A percentile compares a stretch with the other conserved stretches of the same genome.
Conservation (phyloP, 148 eudicot genomes). For the Camellia japonica region DNA sequence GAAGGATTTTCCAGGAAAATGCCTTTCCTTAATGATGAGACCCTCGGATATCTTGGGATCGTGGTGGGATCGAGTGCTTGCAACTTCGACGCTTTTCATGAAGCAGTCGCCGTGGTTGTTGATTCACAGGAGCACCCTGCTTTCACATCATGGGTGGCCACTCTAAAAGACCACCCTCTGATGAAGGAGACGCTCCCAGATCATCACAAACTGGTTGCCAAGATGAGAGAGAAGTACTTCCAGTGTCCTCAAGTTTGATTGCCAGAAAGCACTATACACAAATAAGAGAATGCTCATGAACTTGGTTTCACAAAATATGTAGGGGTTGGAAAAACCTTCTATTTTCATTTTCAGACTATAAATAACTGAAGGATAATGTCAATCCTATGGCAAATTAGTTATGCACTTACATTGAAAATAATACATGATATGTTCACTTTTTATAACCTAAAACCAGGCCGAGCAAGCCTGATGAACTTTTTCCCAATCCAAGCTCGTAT, state of each 20-base stretch:
- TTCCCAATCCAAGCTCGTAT: no score
- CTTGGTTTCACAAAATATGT: not conserved
- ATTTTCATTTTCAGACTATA: not conserved
- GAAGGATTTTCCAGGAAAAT: not conserved
- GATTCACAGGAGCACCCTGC: conserved; percentile 1
- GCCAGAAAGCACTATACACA: not conserved
- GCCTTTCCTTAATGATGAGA: not conserved
- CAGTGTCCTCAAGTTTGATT: not conserved
- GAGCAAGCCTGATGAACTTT: no score
- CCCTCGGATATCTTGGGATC: not conserved
- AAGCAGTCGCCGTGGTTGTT: not conserved
- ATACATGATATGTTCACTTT: no score
- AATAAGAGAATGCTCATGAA: not conserved
- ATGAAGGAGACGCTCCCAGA: conserved; percentile 12
- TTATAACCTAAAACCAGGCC: no score
- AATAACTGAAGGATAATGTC: no score
- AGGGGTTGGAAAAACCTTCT: not conserved
- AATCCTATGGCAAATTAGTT: no score
- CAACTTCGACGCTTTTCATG: not conserved
- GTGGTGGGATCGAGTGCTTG: conserved; percentile 9
- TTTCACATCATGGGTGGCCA: not conserved
- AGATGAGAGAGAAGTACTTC: not conserved
- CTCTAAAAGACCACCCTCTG: not conserved
- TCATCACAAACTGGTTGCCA: conserved; percentile 7
- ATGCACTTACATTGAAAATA: no score